A percentile compares a stretch with the other conserved stretches of the same genome.
Evolutionary conservation across 129 eudicot genomes (phyloP).

Genomic region (Artemisia argyi): DNA sequence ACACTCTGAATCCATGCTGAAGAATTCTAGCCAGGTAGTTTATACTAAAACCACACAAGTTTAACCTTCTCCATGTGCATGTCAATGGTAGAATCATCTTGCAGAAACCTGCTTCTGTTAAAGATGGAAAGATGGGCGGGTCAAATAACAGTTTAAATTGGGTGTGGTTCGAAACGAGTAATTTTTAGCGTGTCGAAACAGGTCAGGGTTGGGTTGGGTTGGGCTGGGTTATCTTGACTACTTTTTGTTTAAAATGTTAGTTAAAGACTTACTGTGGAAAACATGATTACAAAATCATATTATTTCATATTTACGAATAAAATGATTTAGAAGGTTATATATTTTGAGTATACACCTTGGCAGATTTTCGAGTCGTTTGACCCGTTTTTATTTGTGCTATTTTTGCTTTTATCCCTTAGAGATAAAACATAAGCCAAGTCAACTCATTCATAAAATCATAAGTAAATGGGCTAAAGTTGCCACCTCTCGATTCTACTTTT

Average conservation of each 20-base stretch:
- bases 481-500: neutral
- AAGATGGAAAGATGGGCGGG: neutral
- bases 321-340: neutral
- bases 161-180: neutral
- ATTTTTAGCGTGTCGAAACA: neutral
- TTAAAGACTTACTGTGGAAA: neutral
- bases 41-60: neutral
- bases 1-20: constrained; percentile 72
- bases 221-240: neutral
- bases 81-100: neutral
- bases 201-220: neutral
- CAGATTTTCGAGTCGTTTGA: neutral
- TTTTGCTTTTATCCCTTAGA: neutral
- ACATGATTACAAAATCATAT: neutral
- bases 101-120: neutral
- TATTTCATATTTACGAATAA: neutral
- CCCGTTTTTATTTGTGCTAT: neutral
- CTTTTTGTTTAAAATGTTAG: neutral
- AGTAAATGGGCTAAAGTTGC: neutral
- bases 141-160: neutral
- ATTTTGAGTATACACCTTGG: neutral
- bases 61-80: constrained; percentile 2
- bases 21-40: constrained; percentile 90
- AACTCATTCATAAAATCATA: constrained; percentile 3
- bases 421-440: neutral